Evolutionary conservation across 2,329 filamentous ascomycete species (phyloP).

Genomic region (Fusarium beomiforme): DNA sequence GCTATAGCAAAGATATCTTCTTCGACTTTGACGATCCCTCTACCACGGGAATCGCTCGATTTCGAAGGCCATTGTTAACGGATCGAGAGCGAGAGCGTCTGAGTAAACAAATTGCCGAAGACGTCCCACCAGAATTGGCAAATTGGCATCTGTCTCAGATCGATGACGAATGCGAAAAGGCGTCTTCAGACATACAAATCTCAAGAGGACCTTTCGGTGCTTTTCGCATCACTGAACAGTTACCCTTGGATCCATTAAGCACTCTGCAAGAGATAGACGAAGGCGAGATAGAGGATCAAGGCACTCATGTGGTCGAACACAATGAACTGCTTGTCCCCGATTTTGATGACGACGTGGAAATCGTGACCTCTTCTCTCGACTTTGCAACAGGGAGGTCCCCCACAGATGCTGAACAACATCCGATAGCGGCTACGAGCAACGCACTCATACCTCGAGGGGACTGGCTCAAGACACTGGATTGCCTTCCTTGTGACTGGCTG

Average conservation of each 20-base stretch:
- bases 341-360: neutral
- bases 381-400: neutral
- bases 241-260: accelerated
- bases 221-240: neutral
- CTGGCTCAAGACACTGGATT: neutral
- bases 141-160: constrained; percentile 23
- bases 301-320: accelerated
- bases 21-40: constrained; percentile 22
- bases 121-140: neutral
- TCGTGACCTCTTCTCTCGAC: neutral
- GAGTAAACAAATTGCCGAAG: constrained; percentile 11
- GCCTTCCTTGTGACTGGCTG: neutral
- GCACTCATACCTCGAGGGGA: neutral
- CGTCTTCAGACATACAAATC: constrained; percentile 3
- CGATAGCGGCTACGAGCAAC: too few species aligned
- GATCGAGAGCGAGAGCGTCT: constrained; percentile 16
- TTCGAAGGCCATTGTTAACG: constrained; percentile 20
- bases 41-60: neutral
- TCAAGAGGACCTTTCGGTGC: constrained; percentile 29
- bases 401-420: neutral
- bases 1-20: constrained; percentile 29
- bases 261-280: neutral
- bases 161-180: constrained; percentile 24
- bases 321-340: neutral
- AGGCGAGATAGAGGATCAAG: accelerated